Evolutionary conservation across 805 yeast genomes (phyloP).

Genomic region (Nakazawaea ambrosiae): DNA sequence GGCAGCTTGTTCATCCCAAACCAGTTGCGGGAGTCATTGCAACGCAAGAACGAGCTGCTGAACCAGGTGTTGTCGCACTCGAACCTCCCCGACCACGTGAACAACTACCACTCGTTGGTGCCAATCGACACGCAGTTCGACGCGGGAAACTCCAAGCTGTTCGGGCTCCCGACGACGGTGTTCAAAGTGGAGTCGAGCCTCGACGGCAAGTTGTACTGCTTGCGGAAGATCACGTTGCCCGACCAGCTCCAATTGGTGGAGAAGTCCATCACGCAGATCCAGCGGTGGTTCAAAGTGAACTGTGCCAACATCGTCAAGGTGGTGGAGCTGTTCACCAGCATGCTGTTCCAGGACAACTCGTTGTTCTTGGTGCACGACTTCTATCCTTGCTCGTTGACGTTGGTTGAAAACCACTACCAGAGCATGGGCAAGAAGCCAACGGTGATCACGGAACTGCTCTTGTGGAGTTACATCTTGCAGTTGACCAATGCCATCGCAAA

Average conservation of each 20-base stretch:
- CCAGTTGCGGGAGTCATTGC: constrained; percentile 63
- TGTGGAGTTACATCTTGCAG: constrained; percentile 79
- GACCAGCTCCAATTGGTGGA: constrained; percentile 33
- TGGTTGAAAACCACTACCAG: constrained; percentile 61
- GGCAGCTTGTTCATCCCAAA: constrained; percentile 67
- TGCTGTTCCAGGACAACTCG: constrained; percentile 77
- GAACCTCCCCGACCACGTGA: constrained; percentile 68
- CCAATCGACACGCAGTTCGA: constrained; percentile 59
- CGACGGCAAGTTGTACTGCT: constrained; percentile 72
- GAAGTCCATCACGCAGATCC: constrained; percentile 49
- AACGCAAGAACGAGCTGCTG: constrained; percentile 72
- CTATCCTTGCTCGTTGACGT: constrained; percentile 68
- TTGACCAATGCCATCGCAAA: constrained; percentile 60
- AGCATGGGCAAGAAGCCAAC: constrained; percentile 32
- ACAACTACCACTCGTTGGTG: constrained; percentile 74
- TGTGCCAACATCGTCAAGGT: constrained; percentile 58
- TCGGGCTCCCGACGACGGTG: constrained; percentile 52
- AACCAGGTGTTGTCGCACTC: constrained; percentile 55
- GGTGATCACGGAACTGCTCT: constrained; percentile 51
- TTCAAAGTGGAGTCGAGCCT: constrained; percentile 75
- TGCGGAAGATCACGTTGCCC: constrained; percentile 66
- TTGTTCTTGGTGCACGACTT: constrained; percentile 78
- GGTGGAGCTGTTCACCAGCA: constrained; percentile 78
- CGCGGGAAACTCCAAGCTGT: constrained; percentile 26
- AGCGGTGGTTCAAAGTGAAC: constrained; percentile 56